Base-by-base conservation (phyloP, 2,329 filamentous ascomycete genomes). In the Aspergillus ochraceus region DNA sequence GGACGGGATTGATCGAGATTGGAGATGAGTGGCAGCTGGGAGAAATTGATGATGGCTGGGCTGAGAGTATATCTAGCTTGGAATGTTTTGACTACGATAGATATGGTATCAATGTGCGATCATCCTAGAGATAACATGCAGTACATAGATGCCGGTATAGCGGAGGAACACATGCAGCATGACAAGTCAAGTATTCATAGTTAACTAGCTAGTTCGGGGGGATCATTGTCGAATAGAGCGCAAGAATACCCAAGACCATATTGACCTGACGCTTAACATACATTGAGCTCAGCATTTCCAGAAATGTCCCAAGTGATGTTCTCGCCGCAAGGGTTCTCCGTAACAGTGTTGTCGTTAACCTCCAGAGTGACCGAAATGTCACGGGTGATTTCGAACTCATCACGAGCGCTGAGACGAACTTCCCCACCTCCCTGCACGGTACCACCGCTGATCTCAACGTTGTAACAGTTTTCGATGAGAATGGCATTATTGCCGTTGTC, bases 1-100 rank as follows among this genome's bases (percentile, higher is more conserved):
- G 68, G 49, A 70, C 64, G 17, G 66, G 65, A 12, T 47, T 71
- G 22, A 60, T 64, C 26, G 54, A 66, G 29, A 45, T 75, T 45
- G 72, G 72, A 45, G 76, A 79, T 54, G 76, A 74, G n/a, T 78
- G 73, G 75, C 71, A 74, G 54, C 66, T 74, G 19, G 76, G 76
- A 20, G 63, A 70, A 30, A 42, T 75, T 49, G 72, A 74, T 46
- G 76, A 79, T 56, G 76, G 74, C 22, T 79, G 74, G 75, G 75
- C 67, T 55, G 73, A 76, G 59, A 65, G 66, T 20, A 68, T 79
- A 36, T 26, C 53, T 0, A 77, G 64, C 56, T 52, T 80, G 26
- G 75, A 78, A 59, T 49, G 73, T 22, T 79, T 79, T 26, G 65
- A 74, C 29, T 79, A 78, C 36, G 67, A 68, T 51, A 75, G 69